Percentiles rank a stretch among this genome's conserved stretches.
Conservation (phyloP, 2,329 filamentous ascomycete species). For the Calonectria ilicicola region DNA sequence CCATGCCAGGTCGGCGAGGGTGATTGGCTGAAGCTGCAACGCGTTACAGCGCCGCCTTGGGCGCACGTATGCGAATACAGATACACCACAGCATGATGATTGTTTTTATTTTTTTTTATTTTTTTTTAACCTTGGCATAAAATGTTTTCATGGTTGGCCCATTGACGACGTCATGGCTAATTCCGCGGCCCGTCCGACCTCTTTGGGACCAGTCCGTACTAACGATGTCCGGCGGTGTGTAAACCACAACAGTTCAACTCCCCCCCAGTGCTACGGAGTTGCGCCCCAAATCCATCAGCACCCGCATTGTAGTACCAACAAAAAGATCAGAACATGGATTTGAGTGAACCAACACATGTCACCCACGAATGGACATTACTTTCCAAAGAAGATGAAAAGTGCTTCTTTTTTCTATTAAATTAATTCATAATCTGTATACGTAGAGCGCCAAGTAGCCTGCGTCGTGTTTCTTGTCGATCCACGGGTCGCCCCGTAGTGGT, state of each 20-base stretch:
- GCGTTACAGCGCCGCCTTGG: neutral
- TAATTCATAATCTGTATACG: neutral
- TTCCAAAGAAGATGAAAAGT: neutral
- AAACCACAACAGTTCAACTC: neutral
- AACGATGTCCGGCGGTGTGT: constrained; percentile 20
- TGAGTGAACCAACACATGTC: neutral
- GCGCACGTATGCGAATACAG: neutral
- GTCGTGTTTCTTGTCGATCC: constrained; percentile 1
- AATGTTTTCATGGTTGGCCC: neutral
- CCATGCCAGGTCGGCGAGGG: neutral
- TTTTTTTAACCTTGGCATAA: neutral
- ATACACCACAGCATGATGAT: neutral
- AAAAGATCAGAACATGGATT: neutral
- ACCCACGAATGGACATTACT: neutral
- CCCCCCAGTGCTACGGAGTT: neutral
- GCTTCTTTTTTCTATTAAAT: neutral
- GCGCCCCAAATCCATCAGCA: constrained; percentile 12
- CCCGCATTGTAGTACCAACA: neutral
- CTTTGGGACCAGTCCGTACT: neutral
- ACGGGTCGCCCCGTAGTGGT: constrained; percentile 1
- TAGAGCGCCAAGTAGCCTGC: neutral
- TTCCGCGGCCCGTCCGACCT: neutral
- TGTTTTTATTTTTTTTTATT: too few species aligned
- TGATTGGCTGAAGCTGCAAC: neutral
- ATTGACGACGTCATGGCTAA: neutral